Evolutionary conservation across 768 basidiomycete species (phyloP).

Genomic region (Tricholoma matsutake): DNA sequence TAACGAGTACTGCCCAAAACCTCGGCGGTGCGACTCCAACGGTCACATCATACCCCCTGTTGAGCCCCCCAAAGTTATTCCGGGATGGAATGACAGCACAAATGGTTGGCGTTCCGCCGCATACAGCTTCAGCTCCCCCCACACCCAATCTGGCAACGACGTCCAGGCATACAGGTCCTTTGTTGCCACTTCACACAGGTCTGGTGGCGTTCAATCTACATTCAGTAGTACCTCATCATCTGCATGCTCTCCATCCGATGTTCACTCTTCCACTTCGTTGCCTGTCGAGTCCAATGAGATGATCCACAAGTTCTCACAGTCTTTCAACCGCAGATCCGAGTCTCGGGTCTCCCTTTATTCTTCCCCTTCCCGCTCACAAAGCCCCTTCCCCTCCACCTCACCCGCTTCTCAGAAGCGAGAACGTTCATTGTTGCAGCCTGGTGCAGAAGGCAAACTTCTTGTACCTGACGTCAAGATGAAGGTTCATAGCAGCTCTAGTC

Average conservation of each 20-base stretch:
- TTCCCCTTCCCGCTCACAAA: constrained; percentile 33
- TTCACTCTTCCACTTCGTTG: constrained; percentile 12
- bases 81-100: constrained; percentile 69
- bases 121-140: constrained; percentile 49
- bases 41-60: constrained; percentile 27
- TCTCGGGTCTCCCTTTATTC: constrained; percentile 40
- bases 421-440: constrained; percentile 52
- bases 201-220: constrained; percentile 48
- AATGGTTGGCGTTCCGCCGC: constrained; percentile 66
- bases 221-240: constrained; percentile 30
- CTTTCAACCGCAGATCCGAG: constrained; percentile 54
- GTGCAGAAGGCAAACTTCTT: constrained; percentile 64
- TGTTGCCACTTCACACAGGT: constrained; percentile 49
- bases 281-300: constrained; percentile 41
- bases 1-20: constrained; percentile 39
- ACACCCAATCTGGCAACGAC: constrained; percentile 27
- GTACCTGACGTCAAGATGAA: constrained; percentile 43
- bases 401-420: constrained; percentile 39
- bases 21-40: constrained; percentile 35
- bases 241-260: constrained; percentile 8
- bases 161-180: constrained; percentile 41
- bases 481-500: constrained; percentile 34
- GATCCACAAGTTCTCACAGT: constrained; percentile 52
- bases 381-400: constrained; percentile 30
- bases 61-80: constrained; percentile 43